Evolutionary conservation across 495 filamentous ascomycete species (phyloP), one percentile per base, ranked within the genome.

Genomic region (Talaromyces trachyspermus): DNA sequence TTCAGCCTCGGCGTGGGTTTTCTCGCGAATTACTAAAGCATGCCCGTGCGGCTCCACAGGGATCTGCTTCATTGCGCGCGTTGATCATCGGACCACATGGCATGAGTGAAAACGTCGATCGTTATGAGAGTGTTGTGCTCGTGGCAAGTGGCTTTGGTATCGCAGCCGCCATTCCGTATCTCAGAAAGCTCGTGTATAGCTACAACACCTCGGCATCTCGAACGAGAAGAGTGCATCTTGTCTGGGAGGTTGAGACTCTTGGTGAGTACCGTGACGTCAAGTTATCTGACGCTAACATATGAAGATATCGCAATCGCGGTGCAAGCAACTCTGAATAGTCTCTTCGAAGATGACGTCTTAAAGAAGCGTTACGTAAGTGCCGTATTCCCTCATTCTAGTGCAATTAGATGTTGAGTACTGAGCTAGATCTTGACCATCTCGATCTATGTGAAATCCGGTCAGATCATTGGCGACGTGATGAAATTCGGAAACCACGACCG

Each of bases 131-230:
- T 39, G 3, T 39, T 39, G 3, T 39, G 36, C 36, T 39, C 9
- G 3, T 39, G n/a, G 17, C 48, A 2, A 56, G 18, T n/a, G 47
- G 52, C 23, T 60, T 60, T 25, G 53, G 54, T 18, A 61, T 65
- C 12, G 53, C 50, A 4, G 43, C 45, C 25, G 43, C 50, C 10
- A 53, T 65, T 11, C 51, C 57, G 8, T 63, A 64, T 40, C 44
- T 64, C 5, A 55, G 56, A 53, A 26, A 64, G 45, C 55, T 65
- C n/a, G 36, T 65, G 23, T 50, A 59, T 38, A 51, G 55, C 7
- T 63, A 59, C 36, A 55, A 64, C 17, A 54, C 46, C 11, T 57
- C 14, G 18, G 49, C 58, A 24, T 51, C 45, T 37, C 24, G 49
- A 17, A 57, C 55, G 15, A 46, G 49, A 5, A 41, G 55, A 15